Evolutionary conservation across 129 eudicot species (phyloP), one percentile per base, ranked within the genome.

Genomic region (Saposhnikovia divaricata): DNA sequence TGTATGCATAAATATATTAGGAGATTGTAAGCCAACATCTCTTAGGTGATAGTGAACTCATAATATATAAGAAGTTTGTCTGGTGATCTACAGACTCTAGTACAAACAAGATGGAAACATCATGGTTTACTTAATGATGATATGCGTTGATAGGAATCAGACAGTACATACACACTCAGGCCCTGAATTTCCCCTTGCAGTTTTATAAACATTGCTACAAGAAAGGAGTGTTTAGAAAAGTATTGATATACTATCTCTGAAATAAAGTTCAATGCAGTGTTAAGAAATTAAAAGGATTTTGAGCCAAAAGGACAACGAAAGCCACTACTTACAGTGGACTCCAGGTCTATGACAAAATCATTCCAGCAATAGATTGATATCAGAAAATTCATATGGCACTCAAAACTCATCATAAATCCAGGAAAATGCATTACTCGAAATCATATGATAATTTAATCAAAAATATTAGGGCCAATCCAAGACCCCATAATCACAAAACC

Each of bases 341-440:
- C 74, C 82, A 69, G 81, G 80, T 85, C 83, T 87, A 77, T 75
- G 45, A 51, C 48, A 84, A 83, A 85, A 86, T 80, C 85, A 53
- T 80, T 74, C 80, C 80, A 81, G 59, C 85, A 89, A 91, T 84
- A 82, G 14, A 91, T 85, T 78, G 83, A 57, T 82, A 42, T 76
- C 76, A 88, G 86, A 81, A 74, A 82, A 81, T 51, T 77, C 44
- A 79, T 69, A 78, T 81, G 88, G 84, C 83, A 85, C 80, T 78
- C 76, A 79, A 43, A 82, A 46, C 82, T 79, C 82, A 86, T 85
- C 85, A 84, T 63, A 66, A 63, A 65, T 42, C 53, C 53, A 77
- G 10, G 50, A 18, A 21, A 79, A 46, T 25, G n/a, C 80, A 79
- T 79, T 42, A 79, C 50, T 50, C 77, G 77, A 80, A 83, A 59